phyloP scores from a whole-genome alignment of 306 rosid genomes.

The Inga laurina region DNA sequence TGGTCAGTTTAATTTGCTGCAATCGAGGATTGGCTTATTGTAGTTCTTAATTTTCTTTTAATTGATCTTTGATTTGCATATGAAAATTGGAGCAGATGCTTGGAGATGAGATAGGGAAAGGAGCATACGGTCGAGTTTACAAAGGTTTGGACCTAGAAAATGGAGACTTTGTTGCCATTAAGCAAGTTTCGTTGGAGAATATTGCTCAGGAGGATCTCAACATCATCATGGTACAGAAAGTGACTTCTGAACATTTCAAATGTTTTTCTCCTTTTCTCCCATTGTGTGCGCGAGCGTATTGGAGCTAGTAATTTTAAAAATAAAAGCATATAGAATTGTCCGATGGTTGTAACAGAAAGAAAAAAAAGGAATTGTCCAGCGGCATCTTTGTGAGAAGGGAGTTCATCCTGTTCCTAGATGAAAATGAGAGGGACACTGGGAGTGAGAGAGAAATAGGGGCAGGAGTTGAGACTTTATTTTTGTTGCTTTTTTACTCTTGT shows the following conservation, averaged over 20 bases:
- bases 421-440: background rate
- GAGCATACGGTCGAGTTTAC: constrained; percentile 98
- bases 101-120: constrained; percentile 99
- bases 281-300: background rate
- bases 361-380: background rate
- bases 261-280: constrained; percentile 3
- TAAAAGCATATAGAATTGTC: constrained; percentile 4
- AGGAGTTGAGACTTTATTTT: background rate
- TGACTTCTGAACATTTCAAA: constrained; percentile 18
- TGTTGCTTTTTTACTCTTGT: background rate
- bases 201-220: constrained; percentile 99
- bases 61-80: constrained; percentile 24
- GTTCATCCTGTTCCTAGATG: background rate
- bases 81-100: constrained; percentile 72
- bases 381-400: background rate
- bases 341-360: background rate
- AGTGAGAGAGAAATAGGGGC: background rate
- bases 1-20: background rate
- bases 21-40: constrained; percentile 1
- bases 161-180: constrained; percentile 98
- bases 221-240: constrained; percentile 78
- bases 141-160: constrained; percentile 98
- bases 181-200: constrained; percentile 99
- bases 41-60: constrained; percentile 11
- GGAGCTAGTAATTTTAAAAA: background rate